Conservation (phyloP, 148 eudicot genomes). For the Selenicereus undatus region DNA sequence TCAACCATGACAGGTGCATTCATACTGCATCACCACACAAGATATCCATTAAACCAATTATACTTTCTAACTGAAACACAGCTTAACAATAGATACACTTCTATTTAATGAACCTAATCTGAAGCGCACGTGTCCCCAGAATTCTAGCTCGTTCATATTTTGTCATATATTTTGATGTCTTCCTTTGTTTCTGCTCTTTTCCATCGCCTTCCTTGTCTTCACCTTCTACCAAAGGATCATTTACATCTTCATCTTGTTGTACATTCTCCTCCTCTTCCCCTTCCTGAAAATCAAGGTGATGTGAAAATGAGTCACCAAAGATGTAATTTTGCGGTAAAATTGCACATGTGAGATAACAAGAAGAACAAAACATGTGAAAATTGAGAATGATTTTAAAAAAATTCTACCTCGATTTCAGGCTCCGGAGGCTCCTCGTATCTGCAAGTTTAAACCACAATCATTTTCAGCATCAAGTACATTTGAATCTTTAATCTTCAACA, state of each 20-base stretch:
- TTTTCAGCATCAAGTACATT: neutral
- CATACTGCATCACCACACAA: slow-evolving; percentile 41
- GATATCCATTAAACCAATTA: neutral
- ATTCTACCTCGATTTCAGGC: slow-evolving; percentile 41
- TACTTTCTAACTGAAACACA: neutral
- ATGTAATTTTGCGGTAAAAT: neutral
- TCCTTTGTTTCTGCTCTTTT: slow-evolving; percentile 55
- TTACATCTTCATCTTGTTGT: slow-evolving; percentile 51
- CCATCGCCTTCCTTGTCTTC: slow-evolving; percentile 66
- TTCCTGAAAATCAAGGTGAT: slow-evolving; percentile 35
- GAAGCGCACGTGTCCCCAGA: slow-evolving; percentile 62
- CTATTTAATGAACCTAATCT: slow-evolving; percentile 42
- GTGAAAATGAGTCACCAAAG: neutral
- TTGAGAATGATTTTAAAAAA: too few relatives aligned
- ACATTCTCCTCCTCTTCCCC: slow-evolving; percentile 59
- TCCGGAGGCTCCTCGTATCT: slow-evolving; percentile 54
- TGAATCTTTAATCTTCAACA: neutral
- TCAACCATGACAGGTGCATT: slow-evolving; percentile 76
- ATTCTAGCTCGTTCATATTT: slow-evolving; percentile 58
- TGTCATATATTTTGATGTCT: slow-evolving; percentile 86
- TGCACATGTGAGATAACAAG: neutral
- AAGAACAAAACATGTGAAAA: neutral
- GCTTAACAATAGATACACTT: neutral
- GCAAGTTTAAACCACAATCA: slow-evolving; percentile 9
- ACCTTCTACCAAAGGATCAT: slow-evolving; percentile 61